Percentiles rank a stretch among this genome's conserved stretches.
These are phyloP conservation scores for Colletotrichum acutatum DNA, from an alignment of 2,329 filamentous ascomycete genomes.

Conservation along the genomic window DNA sequence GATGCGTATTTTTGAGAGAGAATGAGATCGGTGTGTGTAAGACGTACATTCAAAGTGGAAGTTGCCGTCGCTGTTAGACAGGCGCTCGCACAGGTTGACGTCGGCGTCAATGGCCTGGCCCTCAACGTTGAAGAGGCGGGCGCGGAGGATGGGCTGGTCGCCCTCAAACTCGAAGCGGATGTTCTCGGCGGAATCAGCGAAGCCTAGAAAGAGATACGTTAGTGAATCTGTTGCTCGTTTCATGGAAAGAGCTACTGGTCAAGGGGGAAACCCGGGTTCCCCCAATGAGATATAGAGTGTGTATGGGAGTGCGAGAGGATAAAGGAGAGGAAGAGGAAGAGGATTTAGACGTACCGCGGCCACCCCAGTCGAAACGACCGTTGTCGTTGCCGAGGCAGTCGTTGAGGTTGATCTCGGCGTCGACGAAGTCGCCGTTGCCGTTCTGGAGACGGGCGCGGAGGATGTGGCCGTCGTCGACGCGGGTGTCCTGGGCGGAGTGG, in stretches of 20 bases:
- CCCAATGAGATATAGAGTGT: no score
- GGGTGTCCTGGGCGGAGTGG: conserved; percentile 55
- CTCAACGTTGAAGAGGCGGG: conserved; percentile 53
- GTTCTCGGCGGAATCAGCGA: conserved; percentile 57
- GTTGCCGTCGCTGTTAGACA: conserved; percentile 63
- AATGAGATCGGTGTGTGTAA: neutral
- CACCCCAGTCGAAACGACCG: conserved; percentile 60
- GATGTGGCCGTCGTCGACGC: conserved; percentile 61
- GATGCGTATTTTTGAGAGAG: neutral
- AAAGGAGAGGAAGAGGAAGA: neutral
- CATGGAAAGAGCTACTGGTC: neutral
- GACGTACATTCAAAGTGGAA: conserved; percentile 45
- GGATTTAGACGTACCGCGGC: conserved; percentile 39
- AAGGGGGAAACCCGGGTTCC: neutral
- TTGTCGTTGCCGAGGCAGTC: conserved; percentile 61
- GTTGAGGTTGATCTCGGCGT: conserved; percentile 62
- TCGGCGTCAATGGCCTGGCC: conserved; percentile 56
- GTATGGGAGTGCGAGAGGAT: neutral
- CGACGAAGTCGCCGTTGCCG: conserved; percentile 53
- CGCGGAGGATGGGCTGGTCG: conserved; percentile 64
- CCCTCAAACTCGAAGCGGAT: conserved; percentile 63
- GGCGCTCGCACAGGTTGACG: conserved; percentile 66
- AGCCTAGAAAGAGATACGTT: conserved; percentile 44
- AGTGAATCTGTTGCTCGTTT: neutral
- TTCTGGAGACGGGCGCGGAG: conserved; percentile 55